Base-by-base conservation (phyloP, 345 rosid genomes). In the Syzygium jambos region DNA sequence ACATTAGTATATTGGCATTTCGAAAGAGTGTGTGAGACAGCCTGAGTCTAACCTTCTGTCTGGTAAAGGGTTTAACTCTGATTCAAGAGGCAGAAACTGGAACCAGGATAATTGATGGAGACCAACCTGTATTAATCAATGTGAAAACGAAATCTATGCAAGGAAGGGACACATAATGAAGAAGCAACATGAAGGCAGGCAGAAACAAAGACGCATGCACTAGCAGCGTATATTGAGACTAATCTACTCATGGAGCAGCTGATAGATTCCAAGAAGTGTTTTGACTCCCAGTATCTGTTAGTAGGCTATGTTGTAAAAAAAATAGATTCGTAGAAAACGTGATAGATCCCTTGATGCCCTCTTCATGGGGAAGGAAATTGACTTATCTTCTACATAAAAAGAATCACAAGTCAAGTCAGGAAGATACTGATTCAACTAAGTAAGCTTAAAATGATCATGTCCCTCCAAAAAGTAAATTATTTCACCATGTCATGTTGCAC, bases 61-160 rank as follows among this genome's bases (percentile, higher is more conserved):
- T 15, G 93, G 90, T 22, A 94, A 87, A 88, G 94, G 91, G 84
- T 90, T 95, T 85, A 98, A 89, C 90, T 95, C 98, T 87, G 98
- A 89, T 90, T 98, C 99, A 86, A 91, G 91, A 8, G 99, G 99
- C 87, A 95, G 96, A 90, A 95, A 95, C 93, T 98, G 99, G 92
- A 98, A 98, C 99, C 99, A 98, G 27, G 99, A 95, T 55, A 96
- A 89, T 38, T 94, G 95, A 86, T 95, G 95, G 86, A 96, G 93
- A 92, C 98, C 97, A 77, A 98, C 97, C 99, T 98, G 94, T 55
- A 56, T 65, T 61, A 56, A 85, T 13, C 56, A 57, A 68, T 22
- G 68, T 51, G 65, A 52, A 27, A 85, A 51, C 14, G 56, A 56
- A 85, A 85, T 55, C 49, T 85, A 52, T 41, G 52, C 38, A 73